Evolutionary conservation across 2,329 filamentous ascomycete genomes (phyloP), one percentile per base, ranked within the genome.

Genomic region (Scedosporium apiospermum): DNA sequence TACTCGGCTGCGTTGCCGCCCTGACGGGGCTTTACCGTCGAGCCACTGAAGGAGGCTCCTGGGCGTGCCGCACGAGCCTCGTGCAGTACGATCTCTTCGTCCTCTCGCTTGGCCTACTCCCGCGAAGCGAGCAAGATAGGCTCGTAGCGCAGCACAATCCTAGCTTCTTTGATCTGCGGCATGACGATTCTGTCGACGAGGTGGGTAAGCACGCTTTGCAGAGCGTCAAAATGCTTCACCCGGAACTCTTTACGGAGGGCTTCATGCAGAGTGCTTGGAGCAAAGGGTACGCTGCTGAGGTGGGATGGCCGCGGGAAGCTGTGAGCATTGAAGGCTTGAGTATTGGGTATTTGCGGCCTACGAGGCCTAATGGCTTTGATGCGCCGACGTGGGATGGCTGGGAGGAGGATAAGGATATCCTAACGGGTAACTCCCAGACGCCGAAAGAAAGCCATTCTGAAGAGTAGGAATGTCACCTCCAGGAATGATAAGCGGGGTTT

Each of bases 31-130:
- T 90, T 7, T 85, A 84, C 67, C 80, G 82, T 67, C 80, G 88
- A 38, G 82, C 87, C 0, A 85, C 80, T 7, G 71, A 75, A 12
- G 88, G 88, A 18, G 88, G 88, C 1, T 88, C 85, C 1, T 89
- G 87, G 78, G 78, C 85, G 63, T 86, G 86, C 58, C 84, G 81
- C 61, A 83, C 81, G 0, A 87, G 84, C 1, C 76, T 90, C 18
- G 78, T 86, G 68, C 87, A 90, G 67, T 90, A 90, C 69, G 86
- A 90, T 65, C 77, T 89, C 1, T 79, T 88, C 2, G 78, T 90
- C 23, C 81, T 89, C 68, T 78, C 81, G 18, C 77, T 84, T 0
- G 87, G 87, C 0, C 71, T 82, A 46, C 83, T 88, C 64, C 75
- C 82, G 0, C 74, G 77, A 0, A 71, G 76, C 0, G 77, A 88